A percentile compares a stretch with the other conserved stretches of the same genome.
phyloP scores from a whole-genome alignment of 2,329 filamentous ascomycete genomes.

The Cladophialophora immunda region DNA sequence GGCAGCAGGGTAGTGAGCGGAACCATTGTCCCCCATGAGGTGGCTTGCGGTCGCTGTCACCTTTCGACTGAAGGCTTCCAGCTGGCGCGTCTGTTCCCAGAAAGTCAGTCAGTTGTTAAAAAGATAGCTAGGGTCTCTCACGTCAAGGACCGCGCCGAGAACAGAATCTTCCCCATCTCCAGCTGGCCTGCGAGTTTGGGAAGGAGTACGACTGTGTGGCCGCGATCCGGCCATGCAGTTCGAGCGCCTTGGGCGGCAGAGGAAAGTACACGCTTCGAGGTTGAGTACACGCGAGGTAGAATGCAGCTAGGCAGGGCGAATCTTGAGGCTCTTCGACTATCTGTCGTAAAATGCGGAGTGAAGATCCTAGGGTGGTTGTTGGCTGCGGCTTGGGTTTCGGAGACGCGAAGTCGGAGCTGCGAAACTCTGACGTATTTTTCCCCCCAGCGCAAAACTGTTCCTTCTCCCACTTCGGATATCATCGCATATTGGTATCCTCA shows the following conservation, averaged over 20 bases:
- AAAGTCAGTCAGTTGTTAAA: constrained; percentile 30
- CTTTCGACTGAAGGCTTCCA: constrained; percentile 93
- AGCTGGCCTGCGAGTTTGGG: constrained; percentile 50
- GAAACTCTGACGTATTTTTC: constrained; percentile 11
- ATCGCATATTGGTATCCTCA: constrained; percentile 10
- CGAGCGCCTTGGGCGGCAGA: constrained; percentile 15
- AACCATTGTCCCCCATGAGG: constrained; percentile 73
- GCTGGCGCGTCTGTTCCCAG: constrained; percentile 73
- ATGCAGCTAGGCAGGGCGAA: not conserved
- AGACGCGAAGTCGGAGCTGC: constrained; percentile 14
- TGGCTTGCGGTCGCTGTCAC: constrained; percentile 93
- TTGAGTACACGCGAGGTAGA: not conserved
- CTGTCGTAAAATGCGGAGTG: not conserved
- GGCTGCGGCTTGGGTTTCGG: constrained; percentile 1
- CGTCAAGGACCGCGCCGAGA: constrained; percentile 58
- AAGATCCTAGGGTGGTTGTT: not conserved
- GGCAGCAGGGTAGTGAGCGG: constrained; percentile 81
- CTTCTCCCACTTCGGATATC: constrained; percentile 14
- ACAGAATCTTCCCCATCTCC: constrained; percentile 54
- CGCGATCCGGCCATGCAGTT: constrained; percentile 51
- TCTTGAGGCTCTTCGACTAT: not conserved
- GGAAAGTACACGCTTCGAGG: not conserved
- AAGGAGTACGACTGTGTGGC: constrained; percentile 54
- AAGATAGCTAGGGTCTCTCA: constrained; percentile 36
- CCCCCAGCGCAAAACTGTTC: not conserved